These are phyloP conservation scores for Dryas alaskensis DNA, from an alignment of 306 rosid species.

Conservation along the genomic window DNA sequence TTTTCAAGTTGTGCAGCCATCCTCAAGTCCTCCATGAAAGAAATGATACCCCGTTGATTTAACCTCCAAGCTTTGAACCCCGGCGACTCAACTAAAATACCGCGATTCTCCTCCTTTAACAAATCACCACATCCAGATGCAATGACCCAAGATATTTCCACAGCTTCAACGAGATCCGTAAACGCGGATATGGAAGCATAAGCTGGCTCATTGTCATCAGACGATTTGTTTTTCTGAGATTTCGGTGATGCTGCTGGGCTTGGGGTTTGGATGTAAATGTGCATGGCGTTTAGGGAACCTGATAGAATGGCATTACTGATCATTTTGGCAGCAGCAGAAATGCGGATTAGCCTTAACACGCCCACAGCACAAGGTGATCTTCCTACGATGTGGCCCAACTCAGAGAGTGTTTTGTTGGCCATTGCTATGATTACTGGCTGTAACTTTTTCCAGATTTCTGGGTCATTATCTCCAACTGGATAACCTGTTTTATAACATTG, in stretches of 20 bases:
- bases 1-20: neutral
- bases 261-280: neutral
- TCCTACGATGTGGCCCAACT: neutral
- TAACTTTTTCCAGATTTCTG: neutral
- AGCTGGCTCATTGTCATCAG: neutral
- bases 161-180: constrained; percentile 2
- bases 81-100: neutral
- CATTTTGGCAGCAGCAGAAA: neutral
- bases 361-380: neutral
- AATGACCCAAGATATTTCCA: neutral
- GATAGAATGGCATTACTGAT: neutral
- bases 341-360: neutral
- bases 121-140: neutral
- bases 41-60: neutral
- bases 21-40: neutral
- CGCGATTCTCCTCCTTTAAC: neutral
- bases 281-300: neutral
- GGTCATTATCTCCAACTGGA: neutral
- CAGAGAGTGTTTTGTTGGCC: neutral
- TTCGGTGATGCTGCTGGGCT: neutral
- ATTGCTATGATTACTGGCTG: neutral
- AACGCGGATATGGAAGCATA: neutral
- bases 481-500: neutral
- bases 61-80: constrained; percentile 2
- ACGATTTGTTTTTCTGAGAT: no score